These are phyloP conservation scores for Chrysanthemum makinoi DNA, from an alignment of 129 eudicot genomes.

Conservation along the genomic window DNA sequence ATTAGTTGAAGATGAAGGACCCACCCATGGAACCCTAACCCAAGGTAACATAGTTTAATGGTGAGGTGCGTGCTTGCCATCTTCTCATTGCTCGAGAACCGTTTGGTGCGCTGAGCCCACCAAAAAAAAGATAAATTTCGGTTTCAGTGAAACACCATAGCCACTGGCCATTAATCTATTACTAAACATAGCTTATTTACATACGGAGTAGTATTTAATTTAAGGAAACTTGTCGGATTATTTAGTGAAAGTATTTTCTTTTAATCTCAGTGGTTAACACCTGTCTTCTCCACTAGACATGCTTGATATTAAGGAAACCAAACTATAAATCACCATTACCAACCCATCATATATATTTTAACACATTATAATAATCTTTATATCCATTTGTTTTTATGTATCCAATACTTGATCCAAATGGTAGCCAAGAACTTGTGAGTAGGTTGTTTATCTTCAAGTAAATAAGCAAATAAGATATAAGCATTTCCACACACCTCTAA, in stretches of 20 bases:
- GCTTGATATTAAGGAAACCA: slow-evolving; percentile 39
- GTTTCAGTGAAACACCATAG: slow-evolving; percentile 34
- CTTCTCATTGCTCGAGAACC: slow-evolving; percentile 35
- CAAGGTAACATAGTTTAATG: neutral
- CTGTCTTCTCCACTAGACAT: slow-evolving; percentile 36
- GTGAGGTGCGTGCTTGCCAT: slow-evolving; percentile 33
- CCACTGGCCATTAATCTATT: slow-evolving; percentile 17
- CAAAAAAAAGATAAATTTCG: slow-evolving; percentile 12
- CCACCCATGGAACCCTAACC: slow-evolving; percentile 26
- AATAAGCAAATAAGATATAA: too few relatives aligned
- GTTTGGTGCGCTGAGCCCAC: slow-evolving; percentile 23
- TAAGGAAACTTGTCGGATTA: slow-evolving; percentile 33
- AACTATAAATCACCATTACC: neutral
- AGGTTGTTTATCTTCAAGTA: too few relatives aligned
- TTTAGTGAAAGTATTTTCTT: slow-evolving; percentile 14
- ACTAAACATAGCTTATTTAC: slow-evolving; percentile 9
- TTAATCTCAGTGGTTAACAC: slow-evolving; percentile 41
- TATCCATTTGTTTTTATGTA: neutral
- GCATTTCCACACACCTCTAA: too few relatives aligned
- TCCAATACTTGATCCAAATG: slow-evolving; percentile 5
- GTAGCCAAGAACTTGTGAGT: neutral
- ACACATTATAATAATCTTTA: slow-evolving; percentile 13
- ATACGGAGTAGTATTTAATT: neutral
- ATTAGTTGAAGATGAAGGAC: neutral
- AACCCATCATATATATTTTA: neutral